Base-by-base conservation (phyloP, 2,329 filamentous ascomycete genomes). In the Trichoderma semiorbis region DNA sequence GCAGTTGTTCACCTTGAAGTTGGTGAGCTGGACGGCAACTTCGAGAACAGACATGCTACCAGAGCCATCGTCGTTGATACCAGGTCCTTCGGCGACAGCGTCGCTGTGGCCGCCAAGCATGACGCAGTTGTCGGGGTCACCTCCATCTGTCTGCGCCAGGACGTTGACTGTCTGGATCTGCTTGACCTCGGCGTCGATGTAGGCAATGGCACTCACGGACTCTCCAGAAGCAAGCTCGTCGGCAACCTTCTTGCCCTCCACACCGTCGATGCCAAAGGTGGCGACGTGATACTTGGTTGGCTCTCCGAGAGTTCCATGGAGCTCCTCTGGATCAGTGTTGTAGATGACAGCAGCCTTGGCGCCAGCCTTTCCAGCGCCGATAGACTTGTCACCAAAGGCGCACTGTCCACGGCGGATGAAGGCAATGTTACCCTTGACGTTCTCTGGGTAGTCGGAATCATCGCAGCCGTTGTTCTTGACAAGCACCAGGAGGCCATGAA, bases 61-160 rank as follows among this genome's bases (percentile, higher is more conserved):
- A 3, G 90, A 91, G 61, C 92, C 92, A 76, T 94, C 91, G 75
- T 94, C 92, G 79, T 94, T 94, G 84, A 94, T 93, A 24, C 92
- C 92, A 0, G 90, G 89, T 1, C 90, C 90, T 66, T 87, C 89
- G 0, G 83, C 78, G 18, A 91, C 90, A 73, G 86, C 88, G 78
- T 91, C 89, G 39, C 85, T 89, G 81, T 92, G 90, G 2, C 85
- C 90, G 21, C 90, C 89, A 0, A 91, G 83, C 87, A 90, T 89
- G 60, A 91, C 88, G 75, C 88, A 90, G 81, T 91, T 90, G 39
- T 90, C 83, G 2, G 82, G 82, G 77, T 91, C 89, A 10, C 90
- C 88, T 14, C 80, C 83, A 0, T 80, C 81, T 0, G 89, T 92
- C 81, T 91, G 89, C 2, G 89, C 89, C 63, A 92, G 82, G 73